phyloP scores from a whole-genome alignment of 1,139 yeast species.

The Candida labiduridarum region DNA sequence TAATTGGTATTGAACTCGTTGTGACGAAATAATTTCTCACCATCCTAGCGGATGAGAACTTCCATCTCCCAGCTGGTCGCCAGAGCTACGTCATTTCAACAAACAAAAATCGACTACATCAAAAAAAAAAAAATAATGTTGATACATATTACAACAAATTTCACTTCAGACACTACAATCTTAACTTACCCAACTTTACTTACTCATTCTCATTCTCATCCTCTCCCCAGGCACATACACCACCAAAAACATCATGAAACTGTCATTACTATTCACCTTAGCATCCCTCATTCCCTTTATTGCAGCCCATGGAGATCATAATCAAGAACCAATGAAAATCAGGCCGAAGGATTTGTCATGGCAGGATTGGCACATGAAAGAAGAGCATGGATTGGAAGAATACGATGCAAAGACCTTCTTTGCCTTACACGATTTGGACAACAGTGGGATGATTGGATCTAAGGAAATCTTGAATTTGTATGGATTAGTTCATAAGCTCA shows the following conservation, averaged over 20 bases:
- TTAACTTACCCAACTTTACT: no score
- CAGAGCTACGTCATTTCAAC: no score
- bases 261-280: background rate
- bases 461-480: slow-evolving; percentile 77
- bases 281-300: background rate
- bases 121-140: no score
- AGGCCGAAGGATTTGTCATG: slow-evolving; percentile 59
- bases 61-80: no score
- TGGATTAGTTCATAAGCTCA: slow-evolving; percentile 71
- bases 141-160: no score
- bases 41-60: no score
- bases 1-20: no score
- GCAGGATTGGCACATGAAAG: slow-evolving; percentile 89
- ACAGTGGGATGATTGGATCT: slow-evolving; percentile 54
- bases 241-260: background rate
- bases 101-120: no score
- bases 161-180: no score
- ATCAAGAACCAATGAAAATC: slow-evolving; percentile 11
- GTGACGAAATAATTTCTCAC: no score
- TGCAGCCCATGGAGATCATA: slow-evolving; percentile 22
- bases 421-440: slow-evolving; percentile 70
- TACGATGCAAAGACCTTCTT: slow-evolving; percentile 83
- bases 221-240: no score
- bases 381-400: slow-evolving; percentile 77
- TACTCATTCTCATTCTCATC: no score